These are phyloP conservation scores for Paramecium bursaria DNA, from an alignment of 73 alveolate genomes.

Conservation along the genomic window DNA sequence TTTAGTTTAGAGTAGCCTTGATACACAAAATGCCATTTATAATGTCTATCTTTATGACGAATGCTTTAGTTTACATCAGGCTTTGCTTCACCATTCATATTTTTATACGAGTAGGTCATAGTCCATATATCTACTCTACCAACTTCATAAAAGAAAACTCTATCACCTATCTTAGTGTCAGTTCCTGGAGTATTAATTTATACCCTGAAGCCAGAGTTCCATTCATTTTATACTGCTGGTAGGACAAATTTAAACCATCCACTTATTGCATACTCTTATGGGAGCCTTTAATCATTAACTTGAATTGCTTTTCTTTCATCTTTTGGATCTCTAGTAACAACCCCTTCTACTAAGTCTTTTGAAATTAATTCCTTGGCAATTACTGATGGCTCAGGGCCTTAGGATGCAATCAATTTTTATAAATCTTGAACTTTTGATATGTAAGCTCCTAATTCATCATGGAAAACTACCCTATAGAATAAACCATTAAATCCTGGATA, in stretches of 20 bases:
- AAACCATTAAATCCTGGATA: slow-evolving; percentile 58
- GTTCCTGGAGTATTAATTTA: slow-evolving; percentile 41
- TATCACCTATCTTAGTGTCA: slow-evolving; percentile 33
- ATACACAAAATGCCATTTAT: slow-evolving; percentile 36
- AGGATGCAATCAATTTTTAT: too few species aligned
- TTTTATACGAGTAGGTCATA: slow-evolving; percentile 6
- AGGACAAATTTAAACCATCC: slow-evolving; percentile 55
- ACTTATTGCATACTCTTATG: slow-evolving; percentile 40
- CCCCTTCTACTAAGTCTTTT: background rate
- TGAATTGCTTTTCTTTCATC: too few species aligned
- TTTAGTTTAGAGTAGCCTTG: slow-evolving; percentile 18
- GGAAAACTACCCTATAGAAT: too few species aligned
- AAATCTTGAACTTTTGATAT: too few species aligned
- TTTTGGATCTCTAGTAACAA: slow-evolving; percentile 11
- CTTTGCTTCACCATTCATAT: slow-evolving; percentile 7
- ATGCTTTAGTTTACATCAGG: slow-evolving; percentile 10
- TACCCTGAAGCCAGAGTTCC: slow-evolving; percentile 44
- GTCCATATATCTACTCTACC: slow-evolving; percentile 24
- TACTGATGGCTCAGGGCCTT: too few species aligned
- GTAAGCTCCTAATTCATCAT: too few species aligned
- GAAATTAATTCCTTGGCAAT: too few species aligned
- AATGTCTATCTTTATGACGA: slow-evolving; percentile 8
- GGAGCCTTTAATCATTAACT: too few species aligned
- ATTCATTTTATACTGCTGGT: background rate
- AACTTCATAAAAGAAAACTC: background rate